These are phyloP conservation scores for Trichoderma atrobrunneum DNA, from an alignment of 2,329 filamentous ascomycete genomes.

Conservation along the genomic window DNA sequence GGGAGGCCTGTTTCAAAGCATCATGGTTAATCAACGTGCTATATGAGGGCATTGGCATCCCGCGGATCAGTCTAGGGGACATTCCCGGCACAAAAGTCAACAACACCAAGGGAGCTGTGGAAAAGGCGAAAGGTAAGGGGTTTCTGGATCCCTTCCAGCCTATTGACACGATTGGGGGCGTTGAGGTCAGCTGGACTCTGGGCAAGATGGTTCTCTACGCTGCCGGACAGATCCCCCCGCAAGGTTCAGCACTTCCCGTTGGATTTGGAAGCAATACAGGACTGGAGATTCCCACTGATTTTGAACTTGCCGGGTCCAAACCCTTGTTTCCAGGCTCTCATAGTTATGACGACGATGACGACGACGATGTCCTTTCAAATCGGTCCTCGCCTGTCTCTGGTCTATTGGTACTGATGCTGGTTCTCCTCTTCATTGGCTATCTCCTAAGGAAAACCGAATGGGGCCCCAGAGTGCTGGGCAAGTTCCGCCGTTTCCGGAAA, in stretches of 20 bases:
- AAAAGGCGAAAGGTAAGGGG: conserved; percentile 68
- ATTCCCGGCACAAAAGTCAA: conserved; percentile 57
- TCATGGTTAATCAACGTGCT: conserved; percentile 97
- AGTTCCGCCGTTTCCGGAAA: conserved; percentile 31
- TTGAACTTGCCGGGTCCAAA: conserved; percentile 73
- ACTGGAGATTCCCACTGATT: conserved; percentile 66
- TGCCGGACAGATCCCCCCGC: conserved; percentile 75
- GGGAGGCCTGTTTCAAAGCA: conserved; percentile 94
- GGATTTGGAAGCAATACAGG: conserved; percentile 87
- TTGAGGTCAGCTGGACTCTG: conserved; percentile 95
- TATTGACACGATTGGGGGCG: conserved; percentile 84
- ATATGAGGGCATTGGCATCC: conserved; percentile 93
- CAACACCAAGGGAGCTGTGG: conserved; percentile 66
- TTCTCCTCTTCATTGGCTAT: conserved; percentile 67
- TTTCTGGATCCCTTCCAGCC: conserved; percentile 86
- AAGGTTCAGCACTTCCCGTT: conserved; percentile 62
- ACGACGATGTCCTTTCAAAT: conserved; percentile 64
- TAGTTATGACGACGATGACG: conserved; percentile 52
- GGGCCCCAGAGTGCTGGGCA: conserved; percentile 41
- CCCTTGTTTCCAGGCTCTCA: conserved; percentile 32
- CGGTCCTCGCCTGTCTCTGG: conserved; percentile 66
- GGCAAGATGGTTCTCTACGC: conserved; percentile 97
- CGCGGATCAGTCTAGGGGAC: conserved; percentile 75
- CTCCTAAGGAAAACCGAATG: conserved; percentile 78
- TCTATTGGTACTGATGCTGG: conserved; percentile 72